phyloP scores from a whole-genome alignment of 768 basidiomycete species.

The Lyophyllum atratum region DNA sequence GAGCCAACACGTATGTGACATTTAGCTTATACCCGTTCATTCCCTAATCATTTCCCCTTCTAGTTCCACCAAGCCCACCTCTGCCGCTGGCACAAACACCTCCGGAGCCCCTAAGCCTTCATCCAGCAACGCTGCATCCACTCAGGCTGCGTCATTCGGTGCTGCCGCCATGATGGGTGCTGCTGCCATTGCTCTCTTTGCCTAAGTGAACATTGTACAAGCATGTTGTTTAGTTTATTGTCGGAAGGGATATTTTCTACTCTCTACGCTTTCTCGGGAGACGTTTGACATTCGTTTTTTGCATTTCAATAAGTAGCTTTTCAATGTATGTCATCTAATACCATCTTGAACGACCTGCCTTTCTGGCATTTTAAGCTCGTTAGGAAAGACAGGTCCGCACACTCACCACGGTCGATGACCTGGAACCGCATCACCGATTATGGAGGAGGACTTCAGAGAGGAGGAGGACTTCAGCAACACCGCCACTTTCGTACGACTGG shows the following conservation, averaged over 20 bases:
- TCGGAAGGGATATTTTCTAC: conserved; percentile 10
- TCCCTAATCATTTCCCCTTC: background rate
- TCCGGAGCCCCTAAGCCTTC: conserved; percentile 8
- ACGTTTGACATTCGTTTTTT: conserved; percentile 10
- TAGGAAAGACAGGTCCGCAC: no score
- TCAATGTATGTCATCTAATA: conserved; percentile 3
- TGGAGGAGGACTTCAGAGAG: no score
- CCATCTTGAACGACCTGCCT: background rate
- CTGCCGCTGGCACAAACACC: conserved; percentile 13
- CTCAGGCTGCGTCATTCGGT: conserved; percentile 36
- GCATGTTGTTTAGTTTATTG: conserved; percentile 1
- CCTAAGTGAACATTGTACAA: conserved; percentile 27
- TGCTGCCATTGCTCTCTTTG: conserved; percentile 43
- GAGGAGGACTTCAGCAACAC: no score
- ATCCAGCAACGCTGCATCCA: conserved; percentile 29
- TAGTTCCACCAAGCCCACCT: conserved; percentile 1
- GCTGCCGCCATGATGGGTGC: conserved; percentile 43
- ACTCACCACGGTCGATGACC: no score
- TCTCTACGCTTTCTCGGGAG: conserved; percentile 14
- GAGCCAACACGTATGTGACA: conserved; percentile 5
- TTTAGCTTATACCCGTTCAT: background rate
- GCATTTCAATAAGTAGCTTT: conserved; percentile 3
- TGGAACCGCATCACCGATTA: no score
- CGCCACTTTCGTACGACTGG: no score
- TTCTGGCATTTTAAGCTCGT: background rate